A percentile compares a stretch with the other conserved stretches of the same genome.
Evolutionary conservation across 495 filamentous ascomycete genomes (phyloP).

Genomic region (Daldinia decipiens): DNA sequence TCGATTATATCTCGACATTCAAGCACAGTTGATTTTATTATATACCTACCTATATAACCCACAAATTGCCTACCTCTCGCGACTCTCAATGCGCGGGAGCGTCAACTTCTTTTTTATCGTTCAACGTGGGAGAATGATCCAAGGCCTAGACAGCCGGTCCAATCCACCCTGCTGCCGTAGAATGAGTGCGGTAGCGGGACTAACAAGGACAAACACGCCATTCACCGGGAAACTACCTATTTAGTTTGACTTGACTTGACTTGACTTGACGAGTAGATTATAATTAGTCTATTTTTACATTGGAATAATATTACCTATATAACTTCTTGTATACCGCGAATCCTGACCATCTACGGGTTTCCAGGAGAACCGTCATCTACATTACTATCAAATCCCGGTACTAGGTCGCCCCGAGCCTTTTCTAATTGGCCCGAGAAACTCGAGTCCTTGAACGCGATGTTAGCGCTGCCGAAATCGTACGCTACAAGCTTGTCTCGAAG

Average conservation of each 20-base stretch:
- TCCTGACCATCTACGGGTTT: constrained; percentile 33
- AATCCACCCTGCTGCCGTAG: constrained; percentile 68
- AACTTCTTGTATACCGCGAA: background rate
- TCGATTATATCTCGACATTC: constrained; percentile 9
- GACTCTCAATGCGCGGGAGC: constrained; percentile 61
- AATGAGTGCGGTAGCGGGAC: constrained; percentile 64
- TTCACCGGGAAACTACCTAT: background rate
- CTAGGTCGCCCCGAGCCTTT: constrained; percentile 44
- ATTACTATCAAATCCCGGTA: constrained; percentile 51
- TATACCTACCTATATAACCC: constrained; percentile 43
- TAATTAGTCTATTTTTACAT: background rate
- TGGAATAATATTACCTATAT: background rate
- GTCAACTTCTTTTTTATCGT: constrained; percentile 66
- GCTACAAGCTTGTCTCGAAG: constrained; percentile 45
- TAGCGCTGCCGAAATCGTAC: constrained; percentile 45
- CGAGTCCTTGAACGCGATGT: constrained; percentile 53
- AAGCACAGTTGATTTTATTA: constrained; percentile 5
- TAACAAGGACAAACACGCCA: constrained; percentile 66
- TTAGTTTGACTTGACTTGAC: background rate
- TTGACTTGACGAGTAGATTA: constrained; percentile 5
- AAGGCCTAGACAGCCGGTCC: constrained; percentile 70
- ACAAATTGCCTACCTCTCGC: constrained; percentile 68
- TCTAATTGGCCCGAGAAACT: constrained; percentile 48
- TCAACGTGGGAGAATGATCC: constrained; percentile 66
- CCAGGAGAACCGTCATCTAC: constrained; percentile 55